Evolutionary conservation across 2,329 filamentous ascomycete genomes (phyloP), one percentile per base, ranked within the genome.

Genomic region (Monosporascus ibericus): DNA sequence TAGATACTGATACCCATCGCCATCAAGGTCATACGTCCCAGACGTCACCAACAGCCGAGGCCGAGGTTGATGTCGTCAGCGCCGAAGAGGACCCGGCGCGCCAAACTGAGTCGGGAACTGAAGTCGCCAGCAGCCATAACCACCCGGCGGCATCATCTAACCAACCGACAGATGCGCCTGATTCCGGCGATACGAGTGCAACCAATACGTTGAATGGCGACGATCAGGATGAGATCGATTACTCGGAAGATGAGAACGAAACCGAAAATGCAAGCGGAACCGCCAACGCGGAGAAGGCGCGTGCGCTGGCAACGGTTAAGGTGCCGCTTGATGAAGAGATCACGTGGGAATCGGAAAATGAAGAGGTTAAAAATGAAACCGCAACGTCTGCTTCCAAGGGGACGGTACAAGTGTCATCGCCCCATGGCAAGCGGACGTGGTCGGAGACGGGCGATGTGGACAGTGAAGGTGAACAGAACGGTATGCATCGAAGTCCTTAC

Each of bases 371-470:
- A 39, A 54, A 56, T 24, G 57, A 52, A 52, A 56, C 20, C 17
- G 24, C 36, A 20, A 48, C 44, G 5, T 50, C 54, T 46, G 52
- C 58, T 53, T 52, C 59, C 40, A 61, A 59, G 48, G 49, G 56
- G 58, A 58, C 60, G 56, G 63, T 62, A 67, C 66, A 67, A 68
- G 66, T 68, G 66, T 68, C 65, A 62, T 61, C 65, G 55, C 53
- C 61, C 52, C 59, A 60, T 52, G 59, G 59, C 39, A 68, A 68
- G 56, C 61, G 66, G 47, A 49, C 54, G 46, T 59, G 63, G 51
- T 60, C 63, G 27, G 60, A 63, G 44, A 63, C 62, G n/a, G 61
- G 63, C 47, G 55, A 52, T 22, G 51, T 50, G 39, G 66, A 63
- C 48, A 54, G 51, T 52, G 48, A 52, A 55, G 58, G 50, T 58